Conservation (phyloP, 441 rosid genomes). For the Syzygium syzygioides region DNA sequence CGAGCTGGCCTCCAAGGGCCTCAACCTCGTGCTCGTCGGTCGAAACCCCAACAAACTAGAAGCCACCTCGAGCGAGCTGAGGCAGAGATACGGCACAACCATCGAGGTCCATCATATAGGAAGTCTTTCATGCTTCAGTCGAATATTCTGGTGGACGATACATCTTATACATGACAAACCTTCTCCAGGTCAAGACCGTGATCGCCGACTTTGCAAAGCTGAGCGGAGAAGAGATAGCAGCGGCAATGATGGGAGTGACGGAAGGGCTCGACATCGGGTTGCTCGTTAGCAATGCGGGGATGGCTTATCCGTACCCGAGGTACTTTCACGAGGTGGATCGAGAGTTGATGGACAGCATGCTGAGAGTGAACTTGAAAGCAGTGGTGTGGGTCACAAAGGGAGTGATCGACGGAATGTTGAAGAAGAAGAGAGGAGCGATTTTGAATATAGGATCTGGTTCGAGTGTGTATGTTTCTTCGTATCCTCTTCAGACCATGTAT, state of each 20-base stretch:
- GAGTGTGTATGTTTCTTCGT: background rate
- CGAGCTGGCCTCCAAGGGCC: slow-evolving; percentile 23
- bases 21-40: slow-evolving; percentile 23
- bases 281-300: background rate
- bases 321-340: background rate
- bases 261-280: background rate
- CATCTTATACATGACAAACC: background rate
- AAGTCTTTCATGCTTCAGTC: background rate
- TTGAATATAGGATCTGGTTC: background rate
- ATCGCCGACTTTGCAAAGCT: background rate
- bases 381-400: background rate
- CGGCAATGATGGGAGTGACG: background rate
- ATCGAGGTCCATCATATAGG: background rate
- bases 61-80: slow-evolving; percentile 7
- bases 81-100: background rate
- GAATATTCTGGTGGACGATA: background rate
- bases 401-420: background rate
- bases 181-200: background rate
- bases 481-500: background rate
- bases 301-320: background rate
- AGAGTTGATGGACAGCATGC: background rate
- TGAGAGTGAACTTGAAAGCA: background rate
- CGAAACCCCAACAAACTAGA: slow-evolving; percentile 26
- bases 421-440: background rate
- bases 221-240: background rate